Evolutionary conservation across 192 early-diverging fungal species (phyloP), one percentile per base, ranked within the genome.

Genomic region (Backusella psychrophila): DNA sequence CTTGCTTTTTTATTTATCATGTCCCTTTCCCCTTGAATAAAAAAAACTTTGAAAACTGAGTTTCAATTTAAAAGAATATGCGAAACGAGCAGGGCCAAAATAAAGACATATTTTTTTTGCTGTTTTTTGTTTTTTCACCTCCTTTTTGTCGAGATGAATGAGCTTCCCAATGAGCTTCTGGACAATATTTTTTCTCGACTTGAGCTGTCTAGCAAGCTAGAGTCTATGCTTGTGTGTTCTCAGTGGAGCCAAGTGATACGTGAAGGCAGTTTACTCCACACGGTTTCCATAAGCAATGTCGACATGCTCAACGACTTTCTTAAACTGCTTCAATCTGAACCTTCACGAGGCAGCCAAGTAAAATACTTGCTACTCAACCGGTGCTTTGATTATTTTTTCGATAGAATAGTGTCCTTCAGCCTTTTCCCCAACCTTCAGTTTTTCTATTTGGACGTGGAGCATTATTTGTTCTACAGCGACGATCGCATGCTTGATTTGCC

Each of bases 381-480:
- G 56, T 63, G 56, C 9, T 63, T 63, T 63, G 56, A 63, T 63
- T 63, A 63, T 29, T 63, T 29, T 0, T 63, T 63, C 14, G 56
- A 63, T 1, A 63, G 23, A 29, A 63, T 23, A 14, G 56, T 63
- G 11, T 11, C 56, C 56, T 63, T 63, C 56, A 63, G 23, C 56
- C 56, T 63, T 14, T 63, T 63, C 23, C 56, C 56, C 56, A 63
- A 63, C 23, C 56, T 63, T 23, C 56, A 29, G 4, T 63, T 63
- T 11, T 63, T 63, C 56, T 63, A 63, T 29, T 63, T 63, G 56
- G 56, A 63, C 12, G 56, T 63, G 23, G 56, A 63, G 26, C 56
- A 63, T 63, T 63, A 63, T 63, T 29, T 63, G 23, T 63, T 63
- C 23, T 63, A 63, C 9, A 63, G 56, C 56, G 56, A 63, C 56